Conservation (phyloP, 495 filamentous ascomycete species). For the Xylaria scruposa region DNA sequence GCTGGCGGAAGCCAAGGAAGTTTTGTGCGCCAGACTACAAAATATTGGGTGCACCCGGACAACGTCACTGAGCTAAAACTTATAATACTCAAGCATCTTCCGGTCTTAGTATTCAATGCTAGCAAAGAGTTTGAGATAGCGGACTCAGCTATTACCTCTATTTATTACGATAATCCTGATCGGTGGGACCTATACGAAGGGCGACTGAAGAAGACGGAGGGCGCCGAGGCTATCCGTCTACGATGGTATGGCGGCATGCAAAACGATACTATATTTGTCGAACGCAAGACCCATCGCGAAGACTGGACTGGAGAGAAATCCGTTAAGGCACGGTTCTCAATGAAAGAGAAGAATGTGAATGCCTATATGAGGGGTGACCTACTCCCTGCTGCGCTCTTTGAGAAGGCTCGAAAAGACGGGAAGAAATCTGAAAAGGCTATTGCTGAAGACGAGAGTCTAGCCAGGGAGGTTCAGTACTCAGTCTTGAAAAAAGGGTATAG, state of each 20-base stretch:
- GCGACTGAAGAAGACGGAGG: conserved; percentile 95
- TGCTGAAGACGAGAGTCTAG: conserved; percentile 85
- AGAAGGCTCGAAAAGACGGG: conserved; percentile 91
- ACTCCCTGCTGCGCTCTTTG: conserved; percentile 82
- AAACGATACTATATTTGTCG: conserved; percentile 91
- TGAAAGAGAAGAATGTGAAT: conserved; percentile 98
- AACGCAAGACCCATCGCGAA: conserved; percentile 97
- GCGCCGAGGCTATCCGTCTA: conserved; percentile 93
- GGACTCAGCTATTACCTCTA: conserved; percentile 94
- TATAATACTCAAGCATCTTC: conserved; percentile 96
- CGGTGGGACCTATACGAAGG: conserved; percentile 94
- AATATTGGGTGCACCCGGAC: conserved; percentile 99
- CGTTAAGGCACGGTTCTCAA: conserved; percentile 91
- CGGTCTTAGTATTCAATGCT: conserved; percentile 95
- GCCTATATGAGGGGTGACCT: conserved; percentile 81
- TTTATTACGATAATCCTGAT: conserved; percentile 95
- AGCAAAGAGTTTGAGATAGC: conserved; percentile 92
- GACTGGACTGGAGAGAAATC: conserved; percentile 99
- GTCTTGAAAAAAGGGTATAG: conserved; percentile 81
- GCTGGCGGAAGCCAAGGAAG: conserved; percentile 93
- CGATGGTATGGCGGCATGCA: conserved; percentile 99
- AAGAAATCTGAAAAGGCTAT: conserved; percentile 93
- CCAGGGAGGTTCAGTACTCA: conserved; percentile 91
- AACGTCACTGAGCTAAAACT: conserved; percentile 98
- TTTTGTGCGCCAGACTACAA: conserved; percentile 96